Conservation (phyloP, 495 filamentous ascomycete species). For the Cladorrhinum samala region DNA sequence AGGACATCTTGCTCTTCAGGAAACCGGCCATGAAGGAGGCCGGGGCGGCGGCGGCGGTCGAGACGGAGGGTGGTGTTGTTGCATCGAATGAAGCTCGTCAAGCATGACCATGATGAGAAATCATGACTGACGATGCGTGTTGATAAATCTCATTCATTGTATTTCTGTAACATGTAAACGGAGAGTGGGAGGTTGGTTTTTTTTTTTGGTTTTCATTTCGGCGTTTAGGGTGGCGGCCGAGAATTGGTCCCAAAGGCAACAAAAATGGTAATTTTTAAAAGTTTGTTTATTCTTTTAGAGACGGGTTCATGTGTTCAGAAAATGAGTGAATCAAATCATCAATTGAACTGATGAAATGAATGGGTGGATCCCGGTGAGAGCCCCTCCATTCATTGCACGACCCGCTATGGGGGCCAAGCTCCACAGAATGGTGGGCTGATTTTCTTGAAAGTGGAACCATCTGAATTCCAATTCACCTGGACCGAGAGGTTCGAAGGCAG, state of each 20-base stretch:
- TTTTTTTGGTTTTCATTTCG: not conserved
- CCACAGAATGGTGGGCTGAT: constrained; percentile 15
- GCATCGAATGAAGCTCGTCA: no score
- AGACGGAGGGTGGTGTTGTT: not conserved
- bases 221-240: not conserved
- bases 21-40: constrained; percentile 26
- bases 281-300: not conserved
- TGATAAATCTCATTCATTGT: no score
- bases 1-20: constrained; percentile 34
- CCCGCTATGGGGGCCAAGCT: not conserved
- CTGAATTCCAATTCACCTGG: not conserved
- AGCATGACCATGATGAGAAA: no score
- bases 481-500: constrained; percentile 6
- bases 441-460: not conserved
- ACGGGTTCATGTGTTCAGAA: not conserved
- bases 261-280: not conserved
- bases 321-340: not conserved
- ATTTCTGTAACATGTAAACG: not conserved
- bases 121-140: no score
- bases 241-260: not conserved
- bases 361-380: no score
- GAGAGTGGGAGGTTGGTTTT: not conserved
- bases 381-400: no score
- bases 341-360: no score
- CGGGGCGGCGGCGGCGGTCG: not conserved